These are phyloP conservation scores for Monosporozyma solicola DNA, from an alignment of 805 yeast genomes.

Conservation along the genomic window DNA sequence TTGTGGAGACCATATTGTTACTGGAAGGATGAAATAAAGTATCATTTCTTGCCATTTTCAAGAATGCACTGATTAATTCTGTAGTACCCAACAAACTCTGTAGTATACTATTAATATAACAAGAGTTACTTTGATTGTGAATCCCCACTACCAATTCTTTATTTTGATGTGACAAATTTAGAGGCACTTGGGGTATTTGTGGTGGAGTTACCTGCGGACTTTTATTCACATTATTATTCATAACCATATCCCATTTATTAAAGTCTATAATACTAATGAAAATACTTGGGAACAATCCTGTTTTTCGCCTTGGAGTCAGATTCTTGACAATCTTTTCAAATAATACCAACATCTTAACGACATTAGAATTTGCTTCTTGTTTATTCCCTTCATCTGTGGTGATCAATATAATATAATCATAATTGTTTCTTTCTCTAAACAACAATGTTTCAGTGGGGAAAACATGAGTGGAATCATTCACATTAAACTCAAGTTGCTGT, in stretches of 20 bases:
- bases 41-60: constrained; percentile 29
- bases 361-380: not conserved
- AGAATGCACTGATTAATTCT: constrained; percentile 53
- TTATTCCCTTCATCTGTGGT: not conserved
- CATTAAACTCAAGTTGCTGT: not conserved
- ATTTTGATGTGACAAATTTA: not conserved
- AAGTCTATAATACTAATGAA: constrained; percentile 1
- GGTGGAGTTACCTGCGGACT: not conserved
- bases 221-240: not conserved
- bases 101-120: constrained; percentile 86
- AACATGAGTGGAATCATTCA: not conserved
- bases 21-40: not conserved
- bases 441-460: constrained; percentile 1
- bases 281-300: not conserved
- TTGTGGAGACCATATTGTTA: constrained; percentile 43
- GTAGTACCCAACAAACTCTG: constrained; percentile 77
- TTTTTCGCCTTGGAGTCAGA: not conserved
- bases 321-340: not conserved
- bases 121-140: constrained; percentile 77
- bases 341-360: not conserved
- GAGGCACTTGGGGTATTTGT: not conserved
- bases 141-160: constrained; percentile 56
- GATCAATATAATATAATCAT: not conserved
- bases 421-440: constrained; percentile 1
- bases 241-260: not conserved